phyloP scores from a whole-genome alignment of 2,329 filamentous ascomycete species.

The Colletotrichum zoysiae region DNA sequence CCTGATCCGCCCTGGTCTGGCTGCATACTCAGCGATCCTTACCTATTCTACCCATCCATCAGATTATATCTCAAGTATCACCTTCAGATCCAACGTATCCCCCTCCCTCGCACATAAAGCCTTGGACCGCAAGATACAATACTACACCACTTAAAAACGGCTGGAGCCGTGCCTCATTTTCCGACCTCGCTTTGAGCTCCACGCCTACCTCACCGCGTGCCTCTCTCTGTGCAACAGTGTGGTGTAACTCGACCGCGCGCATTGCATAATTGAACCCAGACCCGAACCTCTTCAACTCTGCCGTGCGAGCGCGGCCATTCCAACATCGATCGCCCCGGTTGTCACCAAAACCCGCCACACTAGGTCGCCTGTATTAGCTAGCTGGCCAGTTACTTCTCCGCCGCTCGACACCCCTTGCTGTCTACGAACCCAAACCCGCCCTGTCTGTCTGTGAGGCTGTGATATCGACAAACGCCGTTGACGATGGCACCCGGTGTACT shows the following conservation, averaged over 20 bases:
- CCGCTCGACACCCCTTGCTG: not conserved
- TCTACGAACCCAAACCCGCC: constrained; percentile 19
- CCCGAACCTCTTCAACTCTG: constrained; percentile 20
- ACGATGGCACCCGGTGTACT: constrained; percentile 54
- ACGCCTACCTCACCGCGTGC: constrained; percentile 28
- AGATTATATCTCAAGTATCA: constrained; percentile 34
- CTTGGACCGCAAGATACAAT: constrained; percentile 33
- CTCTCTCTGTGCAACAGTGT: constrained; percentile 23
- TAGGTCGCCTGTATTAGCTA: constrained; percentile 30
- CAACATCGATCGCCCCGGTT: constrained; percentile 8
- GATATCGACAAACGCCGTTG: constrained; percentile 30
- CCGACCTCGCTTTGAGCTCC: constrained; percentile 33
- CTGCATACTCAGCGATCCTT: constrained; percentile 38
- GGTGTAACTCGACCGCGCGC: constrained; percentile 33
- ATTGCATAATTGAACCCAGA: constrained; percentile 31
- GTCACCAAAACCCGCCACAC: not conserved
- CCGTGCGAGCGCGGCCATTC: constrained; percentile 30
- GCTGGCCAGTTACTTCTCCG: constrained; percentile 16
- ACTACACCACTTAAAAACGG: constrained; percentile 30
- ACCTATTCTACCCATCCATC: constrained; percentile 9
- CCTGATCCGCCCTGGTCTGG: constrained; percentile 38
- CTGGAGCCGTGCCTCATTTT: constrained; percentile 36
- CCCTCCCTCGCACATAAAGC: constrained; percentile 20
- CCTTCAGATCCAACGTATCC: constrained; percentile 24
- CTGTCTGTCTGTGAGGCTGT: constrained; percentile 25